phyloP scores from a whole-genome alignment of 805 yeast genomes.

The Spencermartinsiella europaea region DNA sequence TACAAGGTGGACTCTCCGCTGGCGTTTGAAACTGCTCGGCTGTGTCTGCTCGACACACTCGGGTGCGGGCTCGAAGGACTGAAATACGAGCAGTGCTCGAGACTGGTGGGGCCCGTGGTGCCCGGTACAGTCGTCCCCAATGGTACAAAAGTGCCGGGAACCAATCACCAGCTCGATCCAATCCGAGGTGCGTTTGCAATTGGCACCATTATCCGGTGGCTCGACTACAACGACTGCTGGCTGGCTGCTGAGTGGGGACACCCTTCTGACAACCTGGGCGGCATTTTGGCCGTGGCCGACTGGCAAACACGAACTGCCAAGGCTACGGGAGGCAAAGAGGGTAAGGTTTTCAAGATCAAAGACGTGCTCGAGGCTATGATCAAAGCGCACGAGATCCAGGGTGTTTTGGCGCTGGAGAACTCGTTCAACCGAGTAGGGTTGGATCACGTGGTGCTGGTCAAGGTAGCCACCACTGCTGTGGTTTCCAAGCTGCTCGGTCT shows the following conservation, averaged over 20 bases:
- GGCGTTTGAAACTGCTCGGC: conserved; percentile 50
- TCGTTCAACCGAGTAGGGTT: conserved; percentile 56
- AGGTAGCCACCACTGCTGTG: conserved; percentile 58
- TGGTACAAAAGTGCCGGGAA: conserved; percentile 53
- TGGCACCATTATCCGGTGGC: conserved; percentile 55
- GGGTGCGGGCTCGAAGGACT: conserved; percentile 60
- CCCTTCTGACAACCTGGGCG: conserved; percentile 58
- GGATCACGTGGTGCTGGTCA: conserved; percentile 55
- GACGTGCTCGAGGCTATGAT: conserved; percentile 55
- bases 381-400: conserved; percentile 61
- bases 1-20: conserved; percentile 41
- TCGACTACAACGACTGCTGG: conserved; percentile 62
- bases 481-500: conserved; percentile 53
- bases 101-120: conserved; percentile 50
- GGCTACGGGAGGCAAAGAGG: conserved; percentile 36
- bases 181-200: conserved; percentile 54
- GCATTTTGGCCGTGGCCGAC: conserved; percentile 55
- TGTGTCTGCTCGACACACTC: conserved; percentile 51
- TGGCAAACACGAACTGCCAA: conserved; percentile 44
- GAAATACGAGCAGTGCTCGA: conserved; percentile 45
- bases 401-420: conserved; percentile 53
- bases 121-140: conserved; percentile 52
- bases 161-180: conserved; percentile 47
- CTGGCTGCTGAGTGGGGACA: conserved; percentile 69
- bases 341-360: conserved; percentile 41